Percentiles rank a stretch among this genome's conserved stretches.
These are phyloP conservation scores for slime mould (Dictyostelium discoideum) DNA, from an alignment of 78 protist genomes.

Conservation along the genomic window DNA sequence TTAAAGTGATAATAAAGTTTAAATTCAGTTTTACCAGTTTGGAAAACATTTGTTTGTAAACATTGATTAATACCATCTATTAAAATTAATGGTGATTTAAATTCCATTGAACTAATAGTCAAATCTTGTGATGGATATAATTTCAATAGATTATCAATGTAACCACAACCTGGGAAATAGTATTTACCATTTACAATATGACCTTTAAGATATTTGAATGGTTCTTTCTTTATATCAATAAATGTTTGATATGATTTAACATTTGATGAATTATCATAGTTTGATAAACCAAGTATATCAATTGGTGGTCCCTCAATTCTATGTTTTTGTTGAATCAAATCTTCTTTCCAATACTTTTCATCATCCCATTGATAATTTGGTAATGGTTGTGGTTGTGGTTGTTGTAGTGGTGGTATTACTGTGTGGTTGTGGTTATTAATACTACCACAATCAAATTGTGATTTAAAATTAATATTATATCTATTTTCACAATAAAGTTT, in stretches of 20 bases:
- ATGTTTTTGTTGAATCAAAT: background rate
- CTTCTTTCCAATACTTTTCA: conserved; percentile 42
- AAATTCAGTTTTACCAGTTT: background rate
- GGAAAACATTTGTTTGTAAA: conserved; percentile 22
- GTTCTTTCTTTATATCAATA: background rate
- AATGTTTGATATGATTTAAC: conserved; percentile 17
- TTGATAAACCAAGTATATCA: background rate
- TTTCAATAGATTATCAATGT: conserved; percentile 11
- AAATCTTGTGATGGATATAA: conserved; percentile 3
- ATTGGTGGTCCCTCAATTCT: conserved; percentile 9
- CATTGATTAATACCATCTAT: conserved; percentile 15
- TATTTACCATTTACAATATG: conserved; percentile 13
- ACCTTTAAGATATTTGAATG: conserved; percentile 33
- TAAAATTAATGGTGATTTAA: conserved; percentile 46
- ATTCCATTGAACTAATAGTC: background rate
- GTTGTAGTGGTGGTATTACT: no score
- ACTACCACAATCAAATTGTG: no score
- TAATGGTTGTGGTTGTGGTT: background rate
- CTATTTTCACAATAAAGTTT: conserved; percentile 4
- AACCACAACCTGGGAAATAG: conserved; percentile 12
- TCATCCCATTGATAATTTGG: conserved; percentile 73
- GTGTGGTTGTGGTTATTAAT: no score
- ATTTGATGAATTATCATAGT: background rate
- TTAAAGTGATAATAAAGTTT: background rate
- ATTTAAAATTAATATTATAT: background rate